A percentile compares a stretch with the other conserved stretches of the same genome.
Conservation (phyloP, 345 rosid species). For the Linum usitatissimum region DNA sequence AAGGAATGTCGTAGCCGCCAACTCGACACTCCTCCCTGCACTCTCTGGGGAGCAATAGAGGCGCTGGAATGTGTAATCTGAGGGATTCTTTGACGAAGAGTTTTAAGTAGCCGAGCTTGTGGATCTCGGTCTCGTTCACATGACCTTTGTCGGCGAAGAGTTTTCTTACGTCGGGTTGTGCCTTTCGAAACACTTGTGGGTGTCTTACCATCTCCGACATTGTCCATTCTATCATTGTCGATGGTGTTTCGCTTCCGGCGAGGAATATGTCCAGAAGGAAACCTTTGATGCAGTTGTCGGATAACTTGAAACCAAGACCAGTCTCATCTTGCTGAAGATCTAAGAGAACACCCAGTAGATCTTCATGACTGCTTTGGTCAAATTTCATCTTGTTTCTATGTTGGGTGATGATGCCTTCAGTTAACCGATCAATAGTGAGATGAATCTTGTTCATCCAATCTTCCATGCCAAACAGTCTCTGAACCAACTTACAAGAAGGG, state of each 20-base stretch:
- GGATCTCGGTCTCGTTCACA: slow-evolving; percentile 1
- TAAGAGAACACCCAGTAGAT: too few relatives aligned
- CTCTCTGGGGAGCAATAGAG: slow-evolving; percentile 12
- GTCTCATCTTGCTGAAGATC: too few relatives aligned
- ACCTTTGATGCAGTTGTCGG: too few relatives aligned
- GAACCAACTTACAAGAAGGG: too few relatives aligned
- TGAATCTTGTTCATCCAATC: too few relatives aligned
- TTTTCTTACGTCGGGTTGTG: slow-evolving; percentile 10
- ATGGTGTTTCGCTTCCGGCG: slow-evolving; percentile 13
- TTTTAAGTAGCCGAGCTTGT: slow-evolving; percentile 2
- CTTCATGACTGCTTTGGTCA: too few relatives aligned
- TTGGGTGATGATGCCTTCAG: too few relatives aligned
- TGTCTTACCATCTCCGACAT: slow-evolving; percentile 10
- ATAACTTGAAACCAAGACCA: too few relatives aligned
- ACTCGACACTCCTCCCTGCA: slow-evolving; percentile 1
- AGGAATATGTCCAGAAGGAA: slow-evolving; percentile 14
- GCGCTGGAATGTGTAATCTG: slow-evolving; percentile 8
- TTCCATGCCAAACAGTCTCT: too few relatives aligned
- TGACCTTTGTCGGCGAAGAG: background rate
- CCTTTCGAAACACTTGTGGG: slow-evolving; percentile 10
- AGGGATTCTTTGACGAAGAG: slow-evolving; percentile 8
- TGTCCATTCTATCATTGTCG: slow-evolving; percentile 10
- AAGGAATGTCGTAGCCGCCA: slow-evolving; percentile 8
- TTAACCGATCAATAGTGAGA: too few relatives aligned
- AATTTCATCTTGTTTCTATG: too few relatives aligned